These are phyloP conservation scores for Avena sativa DNA, from an alignment of 176 grass and related monocot species.

Conservation along the genomic window DNA sequence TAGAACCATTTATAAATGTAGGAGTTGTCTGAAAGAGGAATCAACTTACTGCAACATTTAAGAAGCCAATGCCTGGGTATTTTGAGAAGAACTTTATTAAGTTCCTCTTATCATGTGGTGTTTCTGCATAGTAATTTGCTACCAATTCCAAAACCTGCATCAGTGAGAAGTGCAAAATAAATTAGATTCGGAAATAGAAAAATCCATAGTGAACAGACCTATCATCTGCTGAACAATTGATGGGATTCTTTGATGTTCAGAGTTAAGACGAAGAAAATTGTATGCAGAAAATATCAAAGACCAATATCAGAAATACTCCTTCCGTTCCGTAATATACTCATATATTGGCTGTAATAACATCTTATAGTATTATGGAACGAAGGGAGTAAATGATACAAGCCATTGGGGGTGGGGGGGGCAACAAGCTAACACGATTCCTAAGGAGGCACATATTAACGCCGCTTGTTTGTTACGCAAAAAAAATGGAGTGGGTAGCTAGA, in stretches of 20 bases:
- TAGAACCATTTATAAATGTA: constrained; percentile 27
- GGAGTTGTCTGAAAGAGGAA: constrained; percentile 23
- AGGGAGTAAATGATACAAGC: not conserved
- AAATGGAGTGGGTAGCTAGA: not conserved
- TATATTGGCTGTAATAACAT: too few species aligned
- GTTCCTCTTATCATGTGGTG: constrained; percentile 52
- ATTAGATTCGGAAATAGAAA: constrained; percentile 29
- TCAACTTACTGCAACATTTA: constrained; percentile 93
- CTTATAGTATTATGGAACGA: too few species aligned
- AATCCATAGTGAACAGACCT: not conserved
- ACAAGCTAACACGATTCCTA: not conserved
- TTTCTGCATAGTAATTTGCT: constrained; percentile 69
- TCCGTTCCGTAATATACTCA: not conserved
- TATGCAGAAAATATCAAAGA: constrained; percentile 23
- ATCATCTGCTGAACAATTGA: constrained; percentile 32
- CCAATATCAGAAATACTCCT: constrained; percentile 24
- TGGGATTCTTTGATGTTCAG: not conserved
- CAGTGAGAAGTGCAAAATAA: constrained; percentile 28
- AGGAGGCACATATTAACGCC: not conserved
- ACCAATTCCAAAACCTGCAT: constrained; percentile 82
- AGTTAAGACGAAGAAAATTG: not conserved
- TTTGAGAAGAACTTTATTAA: constrained; percentile 65
- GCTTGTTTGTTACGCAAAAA: not conserved
- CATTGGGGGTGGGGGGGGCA: not conserved
- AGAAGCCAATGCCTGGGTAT: constrained; percentile 81